These are phyloP conservation scores for Corchorus capsularis DNA, from an alignment of 345 rosid genomes.

Conservation along the genomic window DNA sequence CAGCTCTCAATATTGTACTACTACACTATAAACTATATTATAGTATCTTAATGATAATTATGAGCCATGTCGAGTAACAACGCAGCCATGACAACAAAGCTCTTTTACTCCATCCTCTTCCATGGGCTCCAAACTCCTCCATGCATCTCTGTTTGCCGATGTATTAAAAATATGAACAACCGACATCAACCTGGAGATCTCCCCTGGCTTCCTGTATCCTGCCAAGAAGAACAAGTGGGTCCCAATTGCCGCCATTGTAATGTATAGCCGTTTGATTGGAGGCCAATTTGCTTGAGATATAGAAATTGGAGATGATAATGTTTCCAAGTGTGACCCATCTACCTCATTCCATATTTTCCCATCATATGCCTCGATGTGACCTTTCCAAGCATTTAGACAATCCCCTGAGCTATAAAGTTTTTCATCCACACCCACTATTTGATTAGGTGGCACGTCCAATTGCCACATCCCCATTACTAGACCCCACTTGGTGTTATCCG, in stretches of 20 bases:
- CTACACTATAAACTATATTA: no score
- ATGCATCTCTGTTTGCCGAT: constrained; percentile 19
- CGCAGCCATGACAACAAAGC: constrained; percentile 44
- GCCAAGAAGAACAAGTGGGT: constrained; percentile 33
- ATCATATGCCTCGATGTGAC: constrained; percentile 46
- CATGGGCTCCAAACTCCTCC: constrained; percentile 42
- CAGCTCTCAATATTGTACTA: no score
- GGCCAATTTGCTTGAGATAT: constrained; percentile 27
- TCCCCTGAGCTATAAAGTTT: constrained; percentile 59
- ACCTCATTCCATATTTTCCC: constrained; percentile 55
- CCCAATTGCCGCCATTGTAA: constrained; percentile 38
- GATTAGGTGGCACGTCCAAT: constrained; percentile 65
- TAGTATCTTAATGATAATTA: not conserved
- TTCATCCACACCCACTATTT: constrained; percentile 40
- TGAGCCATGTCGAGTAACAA: constrained; percentile 14
- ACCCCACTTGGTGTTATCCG: constrained; percentile 37
- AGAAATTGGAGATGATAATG: constrained; percentile 27
- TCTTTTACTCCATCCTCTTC: constrained; percentile 42
- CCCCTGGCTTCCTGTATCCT: constrained; percentile 36
- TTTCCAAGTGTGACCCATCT: constrained; percentile 43
- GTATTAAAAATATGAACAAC: constrained; percentile 41
- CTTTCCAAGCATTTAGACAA: constrained; percentile 59
- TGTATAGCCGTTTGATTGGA: constrained; percentile 23
- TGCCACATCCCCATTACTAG: constrained; percentile 56
- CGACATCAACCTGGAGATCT: constrained; percentile 20